Conservation (phyloP, 2,329 filamentous ascomycete species). For the Passalora sequoiae region DNA sequence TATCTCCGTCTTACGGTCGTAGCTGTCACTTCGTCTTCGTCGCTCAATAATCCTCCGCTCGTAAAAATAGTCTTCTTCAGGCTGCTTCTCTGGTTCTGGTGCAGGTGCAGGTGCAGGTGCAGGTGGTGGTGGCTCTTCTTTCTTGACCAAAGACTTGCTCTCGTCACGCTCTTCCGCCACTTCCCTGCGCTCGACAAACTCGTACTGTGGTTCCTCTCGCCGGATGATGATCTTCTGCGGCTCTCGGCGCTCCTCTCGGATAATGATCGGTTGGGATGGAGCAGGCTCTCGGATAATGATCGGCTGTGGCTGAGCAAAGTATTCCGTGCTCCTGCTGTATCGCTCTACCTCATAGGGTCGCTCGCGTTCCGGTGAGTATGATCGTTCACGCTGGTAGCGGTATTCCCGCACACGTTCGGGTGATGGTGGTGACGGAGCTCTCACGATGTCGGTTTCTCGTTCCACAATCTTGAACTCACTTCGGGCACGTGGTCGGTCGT, state of each 20-base stretch:
- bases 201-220: constrained; percentile 53
- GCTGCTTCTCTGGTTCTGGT: constrained; percentile 29
- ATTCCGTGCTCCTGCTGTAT: constrained; percentile 51
- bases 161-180: constrained; percentile 47
- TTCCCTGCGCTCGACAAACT: constrained; percentile 55
- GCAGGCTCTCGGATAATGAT: constrained; percentile 51
- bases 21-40: constrained; percentile 38
- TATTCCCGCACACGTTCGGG: constrained; percentile 46
- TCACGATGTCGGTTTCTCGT: constrained; percentile 30
- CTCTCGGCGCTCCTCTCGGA: constrained; percentile 47
- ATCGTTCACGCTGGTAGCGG: constrained; percentile 49
- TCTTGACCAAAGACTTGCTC: constrained; percentile 40
- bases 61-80: constrained; percentile 58
- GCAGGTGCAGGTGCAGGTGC: constrained; percentile 17
- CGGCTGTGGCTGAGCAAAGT: constrained; percentile 45
- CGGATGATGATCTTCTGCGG: constrained; percentile 49
- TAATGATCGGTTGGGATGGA: constrained; percentile 44
- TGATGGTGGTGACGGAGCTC: constrained; percentile 34
- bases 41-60: constrained; percentile 53
- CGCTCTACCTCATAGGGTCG: constrained; percentile 44
- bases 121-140: constrained; percentile 36
- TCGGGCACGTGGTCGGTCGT: constrained; percentile 12
- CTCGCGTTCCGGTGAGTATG: constrained; percentile 41
- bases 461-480: constrained; percentile 39
- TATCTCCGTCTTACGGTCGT: constrained; percentile 43